Percentiles rank a stretch among this genome's conserved stretches.
Conservation (phyloP, 2,329 filamentous ascomycete genomes). For the Mycosphaerella sp. region DNA sequence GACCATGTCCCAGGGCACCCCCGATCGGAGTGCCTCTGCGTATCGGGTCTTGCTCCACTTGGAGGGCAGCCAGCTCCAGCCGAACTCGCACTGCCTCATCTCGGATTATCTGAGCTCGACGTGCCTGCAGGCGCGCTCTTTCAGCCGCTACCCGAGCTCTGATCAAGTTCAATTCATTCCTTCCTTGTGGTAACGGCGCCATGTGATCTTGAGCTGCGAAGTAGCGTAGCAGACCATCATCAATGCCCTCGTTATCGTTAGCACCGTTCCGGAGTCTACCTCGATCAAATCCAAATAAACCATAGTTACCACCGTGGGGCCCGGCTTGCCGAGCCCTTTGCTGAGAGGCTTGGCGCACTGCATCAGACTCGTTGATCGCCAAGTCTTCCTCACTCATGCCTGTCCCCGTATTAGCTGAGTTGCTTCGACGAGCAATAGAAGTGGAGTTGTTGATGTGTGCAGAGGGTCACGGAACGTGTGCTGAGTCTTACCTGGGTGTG, state of each 20-base stretch:
- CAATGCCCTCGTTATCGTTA: slow-evolving; percentile 10
- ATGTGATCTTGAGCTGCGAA: neutral
- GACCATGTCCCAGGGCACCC: slow-evolving; percentile 2
- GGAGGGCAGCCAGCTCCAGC: neutral
- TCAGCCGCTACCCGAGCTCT: neutral
- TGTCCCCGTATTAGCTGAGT: neutral
- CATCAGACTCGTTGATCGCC: slow-evolving; percentile 53
- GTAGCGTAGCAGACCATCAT: neutral
- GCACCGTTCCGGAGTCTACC: slow-evolving; percentile 14
- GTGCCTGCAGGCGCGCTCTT: neutral
- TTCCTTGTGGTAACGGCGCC: too few relatives aligned
- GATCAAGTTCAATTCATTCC: neutral
- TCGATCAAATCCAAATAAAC: slow-evolving; percentile 1
- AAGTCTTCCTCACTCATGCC: slow-evolving; percentile 53
- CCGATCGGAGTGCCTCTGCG: neutral
- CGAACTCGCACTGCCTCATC: neutral
- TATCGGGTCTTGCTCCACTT: neutral
- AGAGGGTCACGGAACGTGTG: neutral
- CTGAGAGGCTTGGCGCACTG: slow-evolving; percentile 17
- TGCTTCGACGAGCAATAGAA: neutral
- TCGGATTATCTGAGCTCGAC: too few relatives aligned
- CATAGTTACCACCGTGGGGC: neutral
- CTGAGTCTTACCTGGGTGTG: slow-evolving; percentile 45
- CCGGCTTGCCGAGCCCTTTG: slow-evolving; percentile 8
- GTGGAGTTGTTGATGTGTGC: neutral